Evolutionary conservation across 2,329 filamentous ascomycete species (phyloP), one percentile per base, ranked within the genome.

Genomic region (Fusarium penzigii): DNA sequence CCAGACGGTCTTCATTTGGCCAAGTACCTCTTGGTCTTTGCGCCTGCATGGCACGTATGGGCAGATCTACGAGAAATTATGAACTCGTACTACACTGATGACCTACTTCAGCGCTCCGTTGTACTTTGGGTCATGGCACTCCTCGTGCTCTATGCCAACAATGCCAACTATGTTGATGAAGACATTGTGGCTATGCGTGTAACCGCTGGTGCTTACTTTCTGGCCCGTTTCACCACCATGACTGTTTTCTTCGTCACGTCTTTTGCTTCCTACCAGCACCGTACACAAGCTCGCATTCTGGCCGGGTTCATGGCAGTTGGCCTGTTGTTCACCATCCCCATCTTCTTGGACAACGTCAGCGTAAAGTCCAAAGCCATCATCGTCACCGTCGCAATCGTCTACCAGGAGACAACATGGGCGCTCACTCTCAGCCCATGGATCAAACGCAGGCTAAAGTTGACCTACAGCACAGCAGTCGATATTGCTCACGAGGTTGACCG

Each of bases 31-130:
- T 70, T 79, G 42, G 75, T 78, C 38, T 75, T 78, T 38, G 68
- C 75, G 8, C 75, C 75, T 10, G 75, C 76, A 49, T 79, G 76
- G 76, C 73, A 79, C 53, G 74, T 79, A 44, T 79, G 77, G 77
- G 71, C 69, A 39, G 77, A 80, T 53, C 67, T 78, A 16, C 73
- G 76, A 53, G 77, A 79, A 63, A 66, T 79, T 50, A 79, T 79
- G 75, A 80, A 80, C 63, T 76, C 74, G 8, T 80, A 77, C 65
- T 79, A 79, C 63, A 78, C 75, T 47, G 77, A 80, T 53, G 78
- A 80, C 56, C 59, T 80, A 17, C 55, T 71, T 2, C 77, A 80
- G 58, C 73, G 77, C 8, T 59, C 77, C 29, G 61, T 76, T 25
- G 75, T 79, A 48, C 69, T 79, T n/a, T 79, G 76, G 75, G 70